Percentiles rank a stretch among this genome's conserved stretches.
Evolutionary conservation across 2,329 filamentous ascomycete species (phyloP).

Genomic region (Dactylellina sp.): DNA sequence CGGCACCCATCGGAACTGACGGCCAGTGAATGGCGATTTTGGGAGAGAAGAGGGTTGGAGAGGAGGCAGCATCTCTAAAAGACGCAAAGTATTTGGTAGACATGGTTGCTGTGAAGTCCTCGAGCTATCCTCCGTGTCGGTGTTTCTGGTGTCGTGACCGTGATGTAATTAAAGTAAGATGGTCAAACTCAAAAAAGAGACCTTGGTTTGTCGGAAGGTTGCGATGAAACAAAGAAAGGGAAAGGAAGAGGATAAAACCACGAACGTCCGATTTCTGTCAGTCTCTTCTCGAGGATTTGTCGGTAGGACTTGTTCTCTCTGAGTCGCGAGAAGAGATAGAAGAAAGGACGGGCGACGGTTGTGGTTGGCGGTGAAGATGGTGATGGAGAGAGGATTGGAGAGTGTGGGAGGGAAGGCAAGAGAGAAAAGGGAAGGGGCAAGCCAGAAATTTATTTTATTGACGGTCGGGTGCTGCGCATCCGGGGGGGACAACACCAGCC

Average conservation of each 20-base stretch:
- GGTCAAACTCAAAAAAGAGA: background rate
- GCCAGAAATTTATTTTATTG: constrained; percentile 49
- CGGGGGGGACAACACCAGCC: background rate
- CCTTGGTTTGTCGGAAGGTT: constrained; percentile 15
- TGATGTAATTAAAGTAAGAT: constrained; percentile 11
- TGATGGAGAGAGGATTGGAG: constrained; percentile 24
- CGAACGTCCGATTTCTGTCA: constrained; percentile 19
- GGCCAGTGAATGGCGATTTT: constrained; percentile 59
- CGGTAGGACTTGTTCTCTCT: constrained; percentile 2
- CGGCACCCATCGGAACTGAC: constrained; percentile 58
- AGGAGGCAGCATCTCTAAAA: constrained; percentile 47
- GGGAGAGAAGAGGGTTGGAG: constrained; percentile 53
- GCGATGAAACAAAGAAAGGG: constrained; percentile 13
- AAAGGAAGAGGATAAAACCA: constrained; percentile 17
- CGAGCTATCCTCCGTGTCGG: background rate
- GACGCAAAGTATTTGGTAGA: constrained; percentile 52
- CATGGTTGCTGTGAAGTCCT: constrained; percentile 16
- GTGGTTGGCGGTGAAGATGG: constrained; percentile 9
- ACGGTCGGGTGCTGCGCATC: constrained; percentile 4
- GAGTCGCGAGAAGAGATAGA: constrained; percentile 23
- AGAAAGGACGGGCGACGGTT: constrained; percentile 25
- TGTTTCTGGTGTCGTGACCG: constrained; percentile 9
- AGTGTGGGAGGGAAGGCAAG: constrained; percentile 12
- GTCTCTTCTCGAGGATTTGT: constrained; percentile 21
- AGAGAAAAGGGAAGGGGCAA: constrained; percentile 54